Conservation (phyloP, 2,329 filamentous ascomycete species). For the Pseudogymnoascus sp. region DNA sequence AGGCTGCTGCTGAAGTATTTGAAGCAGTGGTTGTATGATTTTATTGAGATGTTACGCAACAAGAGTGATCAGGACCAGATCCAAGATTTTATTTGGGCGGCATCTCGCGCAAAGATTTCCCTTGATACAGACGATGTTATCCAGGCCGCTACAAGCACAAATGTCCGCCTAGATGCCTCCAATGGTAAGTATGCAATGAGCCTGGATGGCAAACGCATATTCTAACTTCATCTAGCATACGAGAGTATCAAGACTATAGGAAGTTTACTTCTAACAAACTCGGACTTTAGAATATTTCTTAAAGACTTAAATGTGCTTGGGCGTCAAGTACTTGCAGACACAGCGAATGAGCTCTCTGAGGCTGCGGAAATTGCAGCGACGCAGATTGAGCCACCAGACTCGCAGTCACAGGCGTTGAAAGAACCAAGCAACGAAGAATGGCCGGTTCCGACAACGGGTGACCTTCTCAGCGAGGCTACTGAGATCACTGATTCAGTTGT, state of each 20-base stretch:
- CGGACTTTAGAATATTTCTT: slow-evolving; percentile 82
- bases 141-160: slow-evolving; percentile 54
- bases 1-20: slow-evolving; percentile 64
- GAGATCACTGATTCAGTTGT: slow-evolving; percentile 42
- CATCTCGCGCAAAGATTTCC: slow-evolving; percentile 65
- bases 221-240: slow-evolving; percentile 49
- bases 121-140: slow-evolving; percentile 61
- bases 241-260: slow-evolving; percentile 77
- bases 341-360: slow-evolving; percentile 70
- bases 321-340: slow-evolving; percentile 80
- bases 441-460: slow-evolving; percentile 50
- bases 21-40: slow-evolving; percentile 68
- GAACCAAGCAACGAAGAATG: slow-evolving; percentile 44
- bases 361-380: slow-evolving; percentile 70
- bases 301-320: slow-evolving; percentile 73
- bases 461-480: slow-evolving; percentile 53
- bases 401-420: slow-evolving; percentile 51
- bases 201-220: neutral
- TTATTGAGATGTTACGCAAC: slow-evolving; percentile 73
- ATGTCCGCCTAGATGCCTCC: slow-evolving; percentile 62
- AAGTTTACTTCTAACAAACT: slow-evolving; percentile 79
- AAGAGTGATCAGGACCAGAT: slow-evolving; percentile 84
- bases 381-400: slow-evolving; percentile 61
- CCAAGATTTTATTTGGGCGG: slow-evolving; percentile 85
- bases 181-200: slow-evolving; percentile 47